Evolutionary conservation across 2,329 filamentous ascomycete genomes (phyloP).

Genomic region (Tricladium varicosporioides): DNA sequence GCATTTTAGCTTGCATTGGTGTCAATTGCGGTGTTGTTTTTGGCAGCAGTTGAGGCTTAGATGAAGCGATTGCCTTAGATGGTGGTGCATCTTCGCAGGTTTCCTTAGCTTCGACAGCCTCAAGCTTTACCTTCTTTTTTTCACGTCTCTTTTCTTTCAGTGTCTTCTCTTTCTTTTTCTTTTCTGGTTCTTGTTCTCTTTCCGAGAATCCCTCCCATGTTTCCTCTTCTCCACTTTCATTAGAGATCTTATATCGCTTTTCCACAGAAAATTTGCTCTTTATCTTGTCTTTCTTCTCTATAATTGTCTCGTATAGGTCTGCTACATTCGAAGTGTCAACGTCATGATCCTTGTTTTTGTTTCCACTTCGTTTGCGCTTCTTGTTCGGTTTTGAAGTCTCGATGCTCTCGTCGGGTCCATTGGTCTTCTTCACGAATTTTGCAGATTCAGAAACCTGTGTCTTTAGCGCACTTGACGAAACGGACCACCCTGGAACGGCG

Average conservation of each 20-base stretch:
- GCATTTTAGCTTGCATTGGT: slow-evolving; percentile 90
- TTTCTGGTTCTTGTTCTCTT: slow-evolving; percentile 16
- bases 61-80: slow-evolving; percentile 11
- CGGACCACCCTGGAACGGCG: slow-evolving; percentile 87
- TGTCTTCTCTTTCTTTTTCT: slow-evolving; percentile 32
- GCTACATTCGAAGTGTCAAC: slow-evolving; percentile 71
- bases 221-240: slow-evolving; percentile 14
- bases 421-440: slow-evolving; percentile 18
- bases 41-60: slow-evolving; percentile 12
- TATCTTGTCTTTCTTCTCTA: slow-evolving; percentile 61
- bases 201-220: slow-evolving; percentile 2
- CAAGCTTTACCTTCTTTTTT: slow-evolving; percentile 26
- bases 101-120: slow-evolving; percentile 6
- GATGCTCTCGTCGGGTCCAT: slow-evolving; percentile 32
- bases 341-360: slow-evolving; percentile 51
- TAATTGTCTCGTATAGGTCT: slow-evolving; percentile 75
- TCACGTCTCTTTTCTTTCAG: slow-evolving; percentile 40
- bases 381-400: slow-evolving; percentile 39
- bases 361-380: slow-evolving; percentile 49
- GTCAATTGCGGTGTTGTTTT: slow-evolving; percentile 64
- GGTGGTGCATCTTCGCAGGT: background rate
- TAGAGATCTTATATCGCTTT: slow-evolving; percentile 29
- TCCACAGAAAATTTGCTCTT: slow-evolving; percentile 25
- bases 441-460: slow-evolving; percentile 48
- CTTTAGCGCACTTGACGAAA: slow-evolving; percentile 70